Conservation (phyloP, 306 rosid species). For the Begonia fuchsioides region DNA sequence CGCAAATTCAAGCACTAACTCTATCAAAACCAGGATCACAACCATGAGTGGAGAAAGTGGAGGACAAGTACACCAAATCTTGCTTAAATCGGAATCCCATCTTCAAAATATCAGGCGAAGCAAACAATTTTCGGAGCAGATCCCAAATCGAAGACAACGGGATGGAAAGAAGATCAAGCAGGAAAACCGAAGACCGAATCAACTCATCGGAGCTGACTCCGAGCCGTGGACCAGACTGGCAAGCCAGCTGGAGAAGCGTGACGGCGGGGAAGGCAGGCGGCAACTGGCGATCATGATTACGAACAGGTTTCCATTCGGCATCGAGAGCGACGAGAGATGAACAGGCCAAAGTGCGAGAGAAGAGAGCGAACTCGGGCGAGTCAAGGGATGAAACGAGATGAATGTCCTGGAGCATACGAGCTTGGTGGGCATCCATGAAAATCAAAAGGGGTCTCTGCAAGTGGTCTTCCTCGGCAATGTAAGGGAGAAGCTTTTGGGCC, state of each 20-base stretch:
- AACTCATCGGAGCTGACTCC: conserved; percentile 18
- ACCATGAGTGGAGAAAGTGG: conserved; percentile 53
- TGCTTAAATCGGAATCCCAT: conserved; percentile 85
- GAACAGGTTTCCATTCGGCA: conserved; percentile 89
- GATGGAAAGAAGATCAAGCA: conserved; percentile 46
- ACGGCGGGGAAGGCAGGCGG: conserved; percentile 42
- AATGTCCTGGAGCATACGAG: conserved; percentile 20
- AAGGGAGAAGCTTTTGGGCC: too few relatives aligned
- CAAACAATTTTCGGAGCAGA: conserved; percentile 31
- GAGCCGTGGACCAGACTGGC: conserved; percentile 25
- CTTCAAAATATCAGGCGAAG: conserved; percentile 53
- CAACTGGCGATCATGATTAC: conserved; percentile 18
- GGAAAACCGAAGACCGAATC: conserved; percentile 33
- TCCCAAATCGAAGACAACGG: conserved; percentile 52
- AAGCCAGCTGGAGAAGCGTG: conserved; percentile 68
- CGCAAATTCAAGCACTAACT: conserved; percentile 18
- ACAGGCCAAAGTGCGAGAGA: conserved; percentile 30
- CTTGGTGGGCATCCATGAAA: conserved; percentile 25
- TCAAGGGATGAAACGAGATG: conserved; percentile 40
- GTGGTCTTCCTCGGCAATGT: too few relatives aligned
- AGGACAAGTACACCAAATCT: conserved; percentile 59
- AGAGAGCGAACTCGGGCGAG: conserved; percentile 50
- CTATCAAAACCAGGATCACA: conserved; percentile 53
- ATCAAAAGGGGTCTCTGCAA: too few relatives aligned
- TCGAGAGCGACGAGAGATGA: conserved; percentile 61